Evolutionary conservation across 116 monocot species (phyloP), one percentile per base, ranked within the genome.

Genomic region (Cymodocea nodosa): DNA sequence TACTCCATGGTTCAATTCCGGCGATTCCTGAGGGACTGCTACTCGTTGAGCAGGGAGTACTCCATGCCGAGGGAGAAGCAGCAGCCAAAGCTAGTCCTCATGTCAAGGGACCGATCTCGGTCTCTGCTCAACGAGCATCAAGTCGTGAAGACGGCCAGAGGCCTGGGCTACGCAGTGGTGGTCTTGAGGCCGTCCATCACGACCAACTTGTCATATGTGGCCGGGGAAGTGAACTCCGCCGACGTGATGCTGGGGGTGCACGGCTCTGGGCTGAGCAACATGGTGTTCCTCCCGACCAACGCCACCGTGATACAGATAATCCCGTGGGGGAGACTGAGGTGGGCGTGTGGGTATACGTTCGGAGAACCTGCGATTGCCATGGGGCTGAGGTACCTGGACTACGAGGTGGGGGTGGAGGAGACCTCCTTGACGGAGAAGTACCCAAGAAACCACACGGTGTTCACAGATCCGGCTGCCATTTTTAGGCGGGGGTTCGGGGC

Each of bases 201-300:
- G 0, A 62, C 20, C 17, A 35, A 69, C 52, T 8, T 75, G 65
- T 19, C 66, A 4, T 15, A 69, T 15, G 54, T 71, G 19, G 63
- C 76, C 0, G 60, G 23, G 4, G 36, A 48, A 0, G 69, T 81
- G 63, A 78, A 85, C 66, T 80, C 81, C 12, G 76, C 76, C 57
- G 76, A 82, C 16, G 59, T 68, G 6, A 23, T 82, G 62, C 65
- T 82, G 60, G 85, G 79, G 16, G 82, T 72, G 10, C 86, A 82
- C 17, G 77, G 82, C 0, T 75, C 86, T 0, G 82, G 79, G 25
- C 50, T 86, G n/a, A 77, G 71, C 3, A 75, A 80, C 67, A 69
- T 82, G 25, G 71, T 77, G 17, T 86, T 86, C 63, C 74, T 86
- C 4, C 77, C 72, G 18, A 57, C 53, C 14, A 67, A 67, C 18